Base-by-base conservation (phyloP, 495 filamentous ascomycete species). In the Sabuloglossum arenarium region DNA sequence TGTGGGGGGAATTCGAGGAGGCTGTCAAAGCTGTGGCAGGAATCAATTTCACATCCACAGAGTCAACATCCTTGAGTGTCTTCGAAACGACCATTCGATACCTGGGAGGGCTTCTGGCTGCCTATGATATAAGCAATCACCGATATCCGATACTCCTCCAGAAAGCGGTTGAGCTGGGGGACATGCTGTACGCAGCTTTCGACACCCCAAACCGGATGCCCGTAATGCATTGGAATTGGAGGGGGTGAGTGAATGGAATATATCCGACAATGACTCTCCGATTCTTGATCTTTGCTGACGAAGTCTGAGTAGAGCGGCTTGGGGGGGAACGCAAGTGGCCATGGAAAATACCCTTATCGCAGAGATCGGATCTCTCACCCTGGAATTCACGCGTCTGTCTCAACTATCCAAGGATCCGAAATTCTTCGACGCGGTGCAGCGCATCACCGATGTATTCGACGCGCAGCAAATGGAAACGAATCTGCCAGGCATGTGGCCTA, bases 1-100 rank as follows among this genome's bases (percentile, higher is more conserved):
- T 84, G 63, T 70, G 72, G 16, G 67, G 75, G 0, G 80, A 84
- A 46, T 78, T 82, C 52, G 69, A 79, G 45, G 67, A 75, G 28
- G 79, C 80, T 32, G 70, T 82, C 55, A 63, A 68, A 24, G 76
- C 75, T 21, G 63, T 59, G 1, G 10, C 1, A 9, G 45, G 58
- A 16, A 71, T 71, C 37, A 65, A 71, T 59, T 70, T 69, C 55
- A 60, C 62, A 0, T 67, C 66, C 2, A 53, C 58, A 3, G 25
- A 45, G 21, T 16, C 32, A n/a, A 45, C 32, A n/a, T 56, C 55
- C 12, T 61, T 78, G 55, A 75, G 70, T 58, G 63, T 77, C 5
- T 75, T 76, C 47, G 71, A 76, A 45, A 69, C 69, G 14, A 75
- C 68, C 4, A 73, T 74, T 23, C 69, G 71, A 16, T 71, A 74